These are phyloP conservation scores for Aspergillus flavus DNA, from an alignment of 2,329 filamentous ascomycete genomes.

Conservation along the genomic window DNA sequence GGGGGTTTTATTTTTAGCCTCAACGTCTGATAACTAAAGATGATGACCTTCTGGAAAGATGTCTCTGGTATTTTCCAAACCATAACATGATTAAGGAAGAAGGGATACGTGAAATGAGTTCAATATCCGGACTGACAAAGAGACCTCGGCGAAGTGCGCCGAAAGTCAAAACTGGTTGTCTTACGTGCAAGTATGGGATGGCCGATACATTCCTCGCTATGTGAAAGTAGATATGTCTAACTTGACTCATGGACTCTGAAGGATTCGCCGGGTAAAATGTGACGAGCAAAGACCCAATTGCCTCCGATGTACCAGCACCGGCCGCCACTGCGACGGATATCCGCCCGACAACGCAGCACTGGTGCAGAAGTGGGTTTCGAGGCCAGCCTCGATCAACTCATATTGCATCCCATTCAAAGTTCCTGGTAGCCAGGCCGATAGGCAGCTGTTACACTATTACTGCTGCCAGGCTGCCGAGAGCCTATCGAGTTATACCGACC, in stretches of 20 bases:
- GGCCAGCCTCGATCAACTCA: conserved; percentile 11
- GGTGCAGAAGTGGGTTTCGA: background rate
- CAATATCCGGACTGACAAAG: background rate
- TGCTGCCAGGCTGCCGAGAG: conserved; percentile 20
- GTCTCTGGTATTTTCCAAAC: background rate
- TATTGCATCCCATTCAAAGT: conserved; percentile 30
- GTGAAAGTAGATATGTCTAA: background rate
- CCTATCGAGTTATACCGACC: conserved; percentile 22
- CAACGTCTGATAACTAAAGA: background rate
- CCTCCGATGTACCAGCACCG: conserved; percentile 24
- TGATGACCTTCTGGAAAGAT: background rate
- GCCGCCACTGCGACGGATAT: conserved; percentile 28
- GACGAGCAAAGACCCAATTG: conserved; percentile 29
- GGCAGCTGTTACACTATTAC: conserved; percentile 28
- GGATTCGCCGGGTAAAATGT: conserved; percentile 29
- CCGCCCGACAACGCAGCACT: background rate
- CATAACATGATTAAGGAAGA: background rate
- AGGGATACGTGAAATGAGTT: background rate
- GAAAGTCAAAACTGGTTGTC: conserved; percentile 22
- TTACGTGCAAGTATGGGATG: conserved; percentile 19
- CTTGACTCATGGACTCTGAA: conserved; percentile 7
- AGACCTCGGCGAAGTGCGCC: conserved; percentile 16
- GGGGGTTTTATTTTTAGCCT: background rate
- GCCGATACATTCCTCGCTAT: background rate
- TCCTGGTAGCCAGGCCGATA: conserved; percentile 26